Evolutionary conservation across 371 early-diverging fungal species (phyloP).

Genomic region (Saksenaea vasiformis): DNA sequence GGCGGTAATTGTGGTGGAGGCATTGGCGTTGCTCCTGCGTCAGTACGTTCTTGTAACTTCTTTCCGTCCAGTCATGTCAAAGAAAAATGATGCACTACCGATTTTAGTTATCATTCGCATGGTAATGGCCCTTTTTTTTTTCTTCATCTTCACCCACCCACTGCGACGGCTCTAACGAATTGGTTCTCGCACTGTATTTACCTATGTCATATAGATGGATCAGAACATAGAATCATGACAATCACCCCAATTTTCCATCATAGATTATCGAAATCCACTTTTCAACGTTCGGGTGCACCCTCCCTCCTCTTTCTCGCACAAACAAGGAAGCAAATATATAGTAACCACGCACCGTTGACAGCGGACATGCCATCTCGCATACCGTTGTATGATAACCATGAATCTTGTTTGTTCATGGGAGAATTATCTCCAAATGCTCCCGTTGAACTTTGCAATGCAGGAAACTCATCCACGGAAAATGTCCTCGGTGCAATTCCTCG

Average conservation of each 20-base stretch:
- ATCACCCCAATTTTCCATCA: neutral
- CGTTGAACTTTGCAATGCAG: conserved; percentile 40
- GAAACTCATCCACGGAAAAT: conserved; percentile 55
- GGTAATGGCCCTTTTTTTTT: neutral
- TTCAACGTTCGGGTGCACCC: too few relatives aligned
- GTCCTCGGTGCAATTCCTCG: conserved; percentile 42
- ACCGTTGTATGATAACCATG: neutral
- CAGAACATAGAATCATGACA: neutral
- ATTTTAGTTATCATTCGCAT: neutral
- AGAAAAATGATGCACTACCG: neutral
- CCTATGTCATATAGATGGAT: neutral
- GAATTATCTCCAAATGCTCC: neutral
- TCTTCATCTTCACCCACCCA: neutral
- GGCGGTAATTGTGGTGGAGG: neutral
- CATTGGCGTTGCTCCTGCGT: neutral
- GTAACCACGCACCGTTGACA: conserved; percentile 1
- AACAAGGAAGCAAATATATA: neutral
- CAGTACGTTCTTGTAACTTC: neutral
- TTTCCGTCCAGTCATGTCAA: neutral
- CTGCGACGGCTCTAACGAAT: neutral
- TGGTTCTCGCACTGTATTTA: neutral
- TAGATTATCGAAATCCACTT: neutral
- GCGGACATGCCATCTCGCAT: conserved; percentile 7
- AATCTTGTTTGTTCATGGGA: neutral
- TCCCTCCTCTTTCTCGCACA: neutral